phyloP scores from a whole-genome alignment of 83 land plant genomes.

The Diphasiastrum complanatum region DNA sequence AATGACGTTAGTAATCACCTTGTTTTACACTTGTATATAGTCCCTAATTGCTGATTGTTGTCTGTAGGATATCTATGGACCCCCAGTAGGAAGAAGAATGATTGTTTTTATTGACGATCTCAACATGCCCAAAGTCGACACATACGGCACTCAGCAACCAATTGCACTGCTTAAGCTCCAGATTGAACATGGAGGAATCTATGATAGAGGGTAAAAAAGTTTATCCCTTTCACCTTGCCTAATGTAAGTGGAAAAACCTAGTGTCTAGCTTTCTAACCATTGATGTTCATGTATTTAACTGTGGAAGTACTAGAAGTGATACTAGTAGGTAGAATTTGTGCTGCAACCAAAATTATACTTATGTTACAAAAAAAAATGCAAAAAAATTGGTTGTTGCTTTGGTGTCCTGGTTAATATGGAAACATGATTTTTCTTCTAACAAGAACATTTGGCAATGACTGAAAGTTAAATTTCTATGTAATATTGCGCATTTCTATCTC shows the following conservation, averaged over 20 bases:
- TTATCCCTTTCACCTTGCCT: background rate
- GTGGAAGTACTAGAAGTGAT: too few species aligned
- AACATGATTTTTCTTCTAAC: too few species aligned
- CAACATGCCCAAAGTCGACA: constrained; percentile 42
- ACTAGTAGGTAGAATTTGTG: too few species aligned
- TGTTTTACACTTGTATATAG: background rate
- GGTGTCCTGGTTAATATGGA: too few species aligned
- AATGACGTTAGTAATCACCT: too few species aligned
- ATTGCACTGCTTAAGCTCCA: constrained; percentile 38
- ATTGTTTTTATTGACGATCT: constrained; percentile 39
- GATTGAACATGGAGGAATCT: constrained; percentile 35
- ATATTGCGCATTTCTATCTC: background rate
- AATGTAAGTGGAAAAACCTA: background rate
- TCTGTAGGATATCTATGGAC: constrained; percentile 33
- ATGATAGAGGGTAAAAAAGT: constrained; percentile 40
- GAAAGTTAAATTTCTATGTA: background rate
- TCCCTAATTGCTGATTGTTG: background rate
- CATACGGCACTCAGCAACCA: constrained; percentile 43
- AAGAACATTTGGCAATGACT: too few species aligned
- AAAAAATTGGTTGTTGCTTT: too few species aligned
- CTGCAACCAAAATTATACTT: too few species aligned
- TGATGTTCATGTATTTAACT: too few species aligned
- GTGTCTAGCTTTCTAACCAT: too few species aligned
- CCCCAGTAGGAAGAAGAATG: constrained; percentile 37
- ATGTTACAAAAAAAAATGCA: too few species aligned